These are phyloP conservation scores for Diplodia scrobiculata DNA, from an alignment of 2,329 filamentous ascomycete species.

Conservation along the genomic window DNA sequence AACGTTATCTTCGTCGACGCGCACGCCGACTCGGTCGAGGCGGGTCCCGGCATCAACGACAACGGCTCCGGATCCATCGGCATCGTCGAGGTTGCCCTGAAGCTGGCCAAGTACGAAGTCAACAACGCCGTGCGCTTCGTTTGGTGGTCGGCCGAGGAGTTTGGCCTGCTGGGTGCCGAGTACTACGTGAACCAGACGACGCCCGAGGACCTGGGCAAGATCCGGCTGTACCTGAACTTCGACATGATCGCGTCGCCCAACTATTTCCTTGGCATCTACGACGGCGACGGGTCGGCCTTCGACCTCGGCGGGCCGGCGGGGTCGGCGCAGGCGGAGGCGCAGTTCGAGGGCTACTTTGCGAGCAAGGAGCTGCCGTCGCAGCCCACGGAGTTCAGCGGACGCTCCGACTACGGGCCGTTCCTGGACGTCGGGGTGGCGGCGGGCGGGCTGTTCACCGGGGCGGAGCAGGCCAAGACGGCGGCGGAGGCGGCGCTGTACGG, in stretches of 20 bases:
- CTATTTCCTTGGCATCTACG: constrained; percentile 59
- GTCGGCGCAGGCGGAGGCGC: constrained; percentile 67
- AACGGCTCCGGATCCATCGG: constrained; percentile 69
- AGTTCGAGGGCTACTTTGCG: constrained; percentile 70
- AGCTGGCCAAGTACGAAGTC: constrained; percentile 70
- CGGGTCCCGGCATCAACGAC: constrained; percentile 74
- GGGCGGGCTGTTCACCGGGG: constrained; percentile 76
- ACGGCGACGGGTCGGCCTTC: constrained; percentile 60
- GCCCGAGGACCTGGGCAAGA: constrained; percentile 57
- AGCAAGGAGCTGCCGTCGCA: constrained; percentile 65
- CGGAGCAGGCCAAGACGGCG: constrained; percentile 72
- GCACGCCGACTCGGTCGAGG: constrained; percentile 64
- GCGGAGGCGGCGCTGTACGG: constrained; percentile 69
- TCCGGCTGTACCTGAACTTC: constrained; percentile 69
- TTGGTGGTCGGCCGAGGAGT: constrained; percentile 67
- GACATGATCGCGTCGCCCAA: constrained; percentile 71
- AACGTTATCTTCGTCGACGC: constrained; percentile 62
- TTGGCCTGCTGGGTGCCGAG: constrained; percentile 63
- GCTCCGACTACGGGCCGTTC: constrained; percentile 79
- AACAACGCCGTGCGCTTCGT: constrained; percentile 69
- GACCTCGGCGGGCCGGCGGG: constrained; percentile 61
- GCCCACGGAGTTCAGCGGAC: constrained; percentile 74
- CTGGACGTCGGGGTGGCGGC: constrained; percentile 71
- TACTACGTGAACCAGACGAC: constrained; percentile 57
- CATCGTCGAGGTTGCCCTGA: constrained; percentile 61